A percentile compares a stretch with the other conserved stretches of the same genome.
phyloP scores from a whole-genome alignment of 306 rosid genomes.

The Hippophae tibetana region DNA sequence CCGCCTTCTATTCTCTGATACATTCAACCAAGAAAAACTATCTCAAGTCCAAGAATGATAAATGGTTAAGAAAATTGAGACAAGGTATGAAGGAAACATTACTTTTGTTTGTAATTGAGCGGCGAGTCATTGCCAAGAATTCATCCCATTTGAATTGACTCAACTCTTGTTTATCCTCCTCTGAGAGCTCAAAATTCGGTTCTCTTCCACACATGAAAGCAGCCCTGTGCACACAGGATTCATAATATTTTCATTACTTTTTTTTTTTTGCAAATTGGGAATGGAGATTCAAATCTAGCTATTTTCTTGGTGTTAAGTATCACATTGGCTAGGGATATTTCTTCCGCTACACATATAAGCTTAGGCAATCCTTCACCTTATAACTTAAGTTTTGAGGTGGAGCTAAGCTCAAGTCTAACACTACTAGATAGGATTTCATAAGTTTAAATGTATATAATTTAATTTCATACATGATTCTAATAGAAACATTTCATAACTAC shows the following conservation, averaged over 20 bases:
- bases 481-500: too few relatives aligned
- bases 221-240: conserved; percentile 44
- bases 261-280: background rate
- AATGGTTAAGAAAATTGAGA: conserved; percentile 1
- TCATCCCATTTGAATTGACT: conserved; percentile 75
- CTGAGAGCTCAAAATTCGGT: conserved; percentile 75
- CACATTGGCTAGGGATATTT: too few relatives aligned
- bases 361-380: too few relatives aligned
- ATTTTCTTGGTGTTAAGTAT: too few relatives aligned
- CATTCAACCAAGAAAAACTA: conserved; percentile 8
- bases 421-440: too few relatives aligned
- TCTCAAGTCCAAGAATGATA: conserved; percentile 1
- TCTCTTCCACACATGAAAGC: conserved; percentile 97
- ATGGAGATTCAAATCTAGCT: too few relatives aligned
- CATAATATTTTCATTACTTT: background rate
- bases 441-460: too few relatives aligned
- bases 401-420: too few relatives aligned
- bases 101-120: conserved; percentile 76
- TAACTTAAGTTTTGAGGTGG: too few relatives aligned
- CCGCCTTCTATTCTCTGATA: conserved; percentile 60
- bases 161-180: conserved; percentile 65
- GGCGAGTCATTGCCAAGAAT: conserved; percentile 72
- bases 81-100: conserved; percentile 13
- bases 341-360: too few relatives aligned
- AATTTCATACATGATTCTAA: too few relatives aligned